Evolutionary conservation across 495 filamentous ascomycete genomes (phyloP), one percentile per base, ranked within the genome.

Genomic region (Penicillium soppii): DNA sequence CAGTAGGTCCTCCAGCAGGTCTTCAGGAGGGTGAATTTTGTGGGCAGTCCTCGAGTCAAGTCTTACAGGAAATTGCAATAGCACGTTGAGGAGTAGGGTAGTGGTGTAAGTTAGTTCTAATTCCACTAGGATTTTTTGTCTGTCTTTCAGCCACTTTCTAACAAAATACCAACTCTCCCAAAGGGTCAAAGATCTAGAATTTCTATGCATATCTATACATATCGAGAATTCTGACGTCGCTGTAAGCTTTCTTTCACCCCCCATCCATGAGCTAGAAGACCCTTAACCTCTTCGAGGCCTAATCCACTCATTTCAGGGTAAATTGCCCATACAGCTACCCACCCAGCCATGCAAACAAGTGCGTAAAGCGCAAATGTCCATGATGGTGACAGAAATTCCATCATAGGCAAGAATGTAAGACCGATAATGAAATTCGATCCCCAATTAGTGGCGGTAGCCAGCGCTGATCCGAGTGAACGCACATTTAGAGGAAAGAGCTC

Each of bases 381-480:
- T n/a, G 75, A 73, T 7, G 89, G 88, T 3, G 83, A 84, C 43
- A 95, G 62, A 47, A 70, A 72, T 56, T 92, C 82, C 85, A 97
- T 91, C 79, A 95, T 80, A 0, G 88, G 87, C 53, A 97, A 65
- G 55, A 97, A 97, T 0, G 89, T 91, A 38, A 92, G 72, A 1
- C 91, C 91, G 9, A 97, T 81, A n/a, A 95, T 63, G 55, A 92
- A 90, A 67, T 97, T 97, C 4, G 85, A 83, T 13, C 79, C 80
- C 92, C 92, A 97, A 55, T 96, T 96, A 4, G 88, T 92, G 2
- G 87, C 85, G 13, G 91, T 97, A 1, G 89, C 83, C n/a, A 95
- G 57, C 0, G 83, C 84, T 25, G 88, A 92, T 5, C 92, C 92
- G 2, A 95, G 62, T 0, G 86, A 87, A 23, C 92, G 88, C 7